These are phyloP conservation scores for Grammothele lineata DNA, from an alignment of 768 basidiomycete genomes.

Conservation along the genomic window DNA sequence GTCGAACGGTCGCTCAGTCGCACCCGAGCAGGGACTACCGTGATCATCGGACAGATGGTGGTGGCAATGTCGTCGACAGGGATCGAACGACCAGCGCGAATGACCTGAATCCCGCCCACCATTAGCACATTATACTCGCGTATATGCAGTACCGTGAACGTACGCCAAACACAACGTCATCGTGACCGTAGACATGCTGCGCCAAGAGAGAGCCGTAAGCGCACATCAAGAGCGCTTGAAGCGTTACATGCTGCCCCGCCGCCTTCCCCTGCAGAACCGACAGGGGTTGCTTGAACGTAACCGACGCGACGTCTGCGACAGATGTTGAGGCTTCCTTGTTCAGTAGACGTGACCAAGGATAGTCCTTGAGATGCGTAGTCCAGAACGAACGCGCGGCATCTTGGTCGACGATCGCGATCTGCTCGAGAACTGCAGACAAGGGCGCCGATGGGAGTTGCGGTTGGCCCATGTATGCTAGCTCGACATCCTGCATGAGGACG, in stretches of 20 bases:
- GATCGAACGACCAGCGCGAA: slow-evolving; percentile 28
- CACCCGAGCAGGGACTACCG: slow-evolving; percentile 27
- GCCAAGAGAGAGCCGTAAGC: slow-evolving; percentile 27
- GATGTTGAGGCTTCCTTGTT: slow-evolving; percentile 10
- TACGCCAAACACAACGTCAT: slow-evolving; percentile 32
- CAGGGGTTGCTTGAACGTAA: slow-evolving; percentile 12
- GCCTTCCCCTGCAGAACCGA: slow-evolving; percentile 19
- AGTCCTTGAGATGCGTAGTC: slow-evolving; percentile 18
- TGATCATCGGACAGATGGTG: slow-evolving; percentile 24
- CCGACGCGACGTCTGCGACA: slow-evolving; percentile 5
- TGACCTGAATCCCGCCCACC: slow-evolving; percentile 19
- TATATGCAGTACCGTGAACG: slow-evolving; percentile 4
- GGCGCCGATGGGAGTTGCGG: slow-evolving; percentile 10
- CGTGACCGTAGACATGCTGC: slow-evolving; percentile 16
- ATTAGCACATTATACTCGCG: neutral
- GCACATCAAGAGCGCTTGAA: slow-evolving; percentile 28
- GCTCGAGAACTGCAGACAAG: slow-evolving; percentile 21
- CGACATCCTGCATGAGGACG: slow-evolving; percentile 25
- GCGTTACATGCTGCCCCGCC: slow-evolving; percentile 23
- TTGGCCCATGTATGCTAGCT: slow-evolving; percentile 17
- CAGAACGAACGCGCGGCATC: slow-evolving; percentile 22
- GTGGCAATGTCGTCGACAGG: slow-evolving; percentile 23
- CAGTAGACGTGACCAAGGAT: slow-evolving; percentile 10
- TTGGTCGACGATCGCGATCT: slow-evolving; percentile 15
- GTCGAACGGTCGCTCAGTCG: slow-evolving; percentile 10